Evolutionary conservation across 2,329 filamentous ascomycete genomes (phyloP), one percentile per base, ranked within the genome.

Genomic region (Cucurbitaria berberidis): DNA sequence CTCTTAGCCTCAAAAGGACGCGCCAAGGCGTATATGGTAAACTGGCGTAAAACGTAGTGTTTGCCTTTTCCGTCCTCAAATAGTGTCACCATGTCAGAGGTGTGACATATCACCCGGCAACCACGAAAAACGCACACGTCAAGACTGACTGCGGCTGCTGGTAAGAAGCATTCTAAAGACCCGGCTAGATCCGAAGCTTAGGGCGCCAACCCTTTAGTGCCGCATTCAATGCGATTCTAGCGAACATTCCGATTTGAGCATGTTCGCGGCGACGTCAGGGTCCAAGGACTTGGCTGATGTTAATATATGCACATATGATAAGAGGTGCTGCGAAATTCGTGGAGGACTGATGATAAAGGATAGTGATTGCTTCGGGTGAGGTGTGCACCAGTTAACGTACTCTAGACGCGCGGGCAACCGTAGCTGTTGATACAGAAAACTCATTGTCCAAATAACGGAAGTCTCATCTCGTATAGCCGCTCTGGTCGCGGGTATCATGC

Each of bases 181-280:
- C 58, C 54, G 62, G 62, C 66, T 57, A 66, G 54, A 62, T 57
- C 57, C 57, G 60, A 29, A 61, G 60, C 60, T 69, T 65, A 62
- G 60, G 59, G 60, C 70, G 65, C 70, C 70, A 73, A 73, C 58
- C 66, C 69, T 69, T 68, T 73, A 73, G 70, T 68, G 70, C 69
- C 50, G 60, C 53, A 38, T 68, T 70, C 64, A 36, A 73, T 55
- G 52, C 48, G 45, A 52, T 55, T 48, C 38, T 58, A 30, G 39
- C 18, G 53, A 60, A 48, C 27, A 63, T 69, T 32, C 68, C 67
- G 58, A 59, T 63, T 70, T 53, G 54, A 66, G 68, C 47, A 69
- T 63, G 51, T 60, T 45, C 44, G 48, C 34, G 45, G 51, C 58
- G 48, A 54, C 46, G 41, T 55, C 51, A 48, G 48, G 34, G 45